Evolutionary conservation across 2,329 filamentous ascomycete species (phyloP), one percentile per base, ranked within the genome.

Genomic region (Ascochyta viciae-villosae): DNA sequence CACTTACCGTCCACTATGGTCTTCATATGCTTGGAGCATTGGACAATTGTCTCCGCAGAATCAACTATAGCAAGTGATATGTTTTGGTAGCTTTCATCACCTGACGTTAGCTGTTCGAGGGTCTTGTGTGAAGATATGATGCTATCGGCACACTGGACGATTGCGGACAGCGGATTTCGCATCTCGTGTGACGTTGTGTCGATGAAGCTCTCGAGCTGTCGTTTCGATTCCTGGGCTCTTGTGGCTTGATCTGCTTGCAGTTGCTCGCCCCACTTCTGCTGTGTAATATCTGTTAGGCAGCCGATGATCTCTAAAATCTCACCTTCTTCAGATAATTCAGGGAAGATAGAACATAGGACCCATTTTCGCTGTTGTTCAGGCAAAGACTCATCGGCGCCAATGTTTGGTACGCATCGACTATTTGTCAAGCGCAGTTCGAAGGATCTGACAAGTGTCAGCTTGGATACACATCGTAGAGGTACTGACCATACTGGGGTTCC

Each of bases 21-120:
- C 56, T 80, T 80, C 65, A 79, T 77, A 58, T 81, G 79, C 44
- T 77, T 74, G 1, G 75, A 75, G 60, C 79, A 81, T 6, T 76
- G 69, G 2, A 75, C 74, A 51, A 81, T 80, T 1, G 75, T 80
- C 46, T 79, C 68, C 0, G 74, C 74, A n/a, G 74, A 68, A 24
- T 78, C 75, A 4, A 71, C 31, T 0, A 63, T 68, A 9, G 63
- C 49, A 3, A 68, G 62, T 1, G 68, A 15, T 6, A 67, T 50
- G 6, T 19, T 59, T 35, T 43, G 60, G 53, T 63, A 66, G 7
- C 33, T 48, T 6, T 40, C 51, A 34, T 62, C 57, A 9, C 57
- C 50, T 15, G 50, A 60, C 6, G 27, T 41, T 2, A 46, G 58
- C 8, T 39, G 33, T 2, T 50, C 19, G 12, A 65, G 59, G 5